phyloP scores from a whole-genome alignment of 306 rosid genomes.

The Castanopsis chinensis region DNA sequence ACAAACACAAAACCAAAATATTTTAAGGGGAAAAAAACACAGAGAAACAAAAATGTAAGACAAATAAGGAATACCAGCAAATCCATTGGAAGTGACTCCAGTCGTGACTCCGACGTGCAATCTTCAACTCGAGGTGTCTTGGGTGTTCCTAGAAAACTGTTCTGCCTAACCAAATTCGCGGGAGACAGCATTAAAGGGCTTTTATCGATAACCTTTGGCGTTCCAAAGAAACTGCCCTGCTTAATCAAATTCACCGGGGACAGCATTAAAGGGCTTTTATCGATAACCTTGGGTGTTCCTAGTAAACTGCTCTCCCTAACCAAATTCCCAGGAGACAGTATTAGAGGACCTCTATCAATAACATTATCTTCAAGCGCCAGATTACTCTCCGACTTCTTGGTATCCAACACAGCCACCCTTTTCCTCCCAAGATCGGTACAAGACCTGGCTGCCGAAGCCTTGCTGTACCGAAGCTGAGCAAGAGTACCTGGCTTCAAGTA shows the following conservation, averaged over 20 bases:
- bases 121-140: constrained; percentile 62
- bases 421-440: constrained; percentile 69
- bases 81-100: constrained; percentile 85
- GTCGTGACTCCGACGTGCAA: constrained; percentile 57
- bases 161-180: constrained; percentile 56
- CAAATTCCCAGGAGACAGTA: constrained; percentile 76
- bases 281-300: constrained; percentile 58
- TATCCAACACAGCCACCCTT: constrained; percentile 50
- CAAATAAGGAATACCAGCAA: constrained; percentile 54
- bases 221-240: constrained; percentile 43
- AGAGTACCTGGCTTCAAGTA: constrained; percentile 82
- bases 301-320: constrained; percentile 40
- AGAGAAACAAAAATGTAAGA: neutral
- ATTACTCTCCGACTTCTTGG: constrained; percentile 29
- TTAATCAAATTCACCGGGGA: constrained; percentile 70
- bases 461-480: constrained; percentile 75
- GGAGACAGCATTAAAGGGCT: constrained; percentile 78
- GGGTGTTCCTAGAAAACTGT: constrained; percentile 52
- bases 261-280: constrained; percentile 64
- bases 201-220: constrained; percentile 56
- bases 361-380: constrained; percentile 29
- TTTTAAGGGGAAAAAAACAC: too few species aligned
- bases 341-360: constrained; percentile 60
- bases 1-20: too few species aligned
- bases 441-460: constrained; percentile 38